Evolutionary conservation across 805 yeast species (phyloP), one percentile per base, ranked within the genome.

Genomic region (Scheffersomyces ergatensis): DNA sequence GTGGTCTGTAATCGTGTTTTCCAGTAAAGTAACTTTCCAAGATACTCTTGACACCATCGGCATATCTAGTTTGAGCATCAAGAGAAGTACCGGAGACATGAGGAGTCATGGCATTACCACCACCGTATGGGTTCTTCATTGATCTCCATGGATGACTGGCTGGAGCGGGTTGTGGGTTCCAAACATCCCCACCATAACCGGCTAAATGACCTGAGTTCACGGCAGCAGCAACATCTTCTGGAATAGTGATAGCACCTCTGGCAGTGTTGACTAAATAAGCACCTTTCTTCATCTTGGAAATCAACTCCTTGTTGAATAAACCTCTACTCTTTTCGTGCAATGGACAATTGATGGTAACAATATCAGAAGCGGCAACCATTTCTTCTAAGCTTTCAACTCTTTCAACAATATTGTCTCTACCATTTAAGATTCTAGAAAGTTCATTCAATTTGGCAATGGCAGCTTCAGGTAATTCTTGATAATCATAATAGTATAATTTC

Each of bases 161-260:
- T 48, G 89, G 89, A 20, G 92, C 86, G 33, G 95, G 95, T 63
- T 85, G 95, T n/a, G 83, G 83, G 69, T 55, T 76, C 89, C 92
- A 85, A 38, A 85, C 93, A 62, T 85, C 93, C 51, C 92, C 93
- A 54, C 90, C 93, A 58, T 85, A 85, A 38, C 90, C 92, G 53
- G 83, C 71, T 37, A 85, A 59, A 51, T 82, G 82, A 37, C 93
- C 93, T 29, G 78, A 65, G 40, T 70, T 57, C 30, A 85, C 76
- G 1, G 92, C 92, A 12, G 72, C 89, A 0, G 88, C 89, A 47
- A 85, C 85, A 51, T 82, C 93, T 55, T 83, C 74, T 36, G 78
- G 83, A 42, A 74, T 80, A 58, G 85, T 76, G 51, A 85, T 85
- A 33, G 90, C 92, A 45, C 93, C 93, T 59, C 92, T 76, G 16